Evolutionary conservation across 139 green algal genomes (phyloP).

Genomic region (Chara braunii): DNA sequence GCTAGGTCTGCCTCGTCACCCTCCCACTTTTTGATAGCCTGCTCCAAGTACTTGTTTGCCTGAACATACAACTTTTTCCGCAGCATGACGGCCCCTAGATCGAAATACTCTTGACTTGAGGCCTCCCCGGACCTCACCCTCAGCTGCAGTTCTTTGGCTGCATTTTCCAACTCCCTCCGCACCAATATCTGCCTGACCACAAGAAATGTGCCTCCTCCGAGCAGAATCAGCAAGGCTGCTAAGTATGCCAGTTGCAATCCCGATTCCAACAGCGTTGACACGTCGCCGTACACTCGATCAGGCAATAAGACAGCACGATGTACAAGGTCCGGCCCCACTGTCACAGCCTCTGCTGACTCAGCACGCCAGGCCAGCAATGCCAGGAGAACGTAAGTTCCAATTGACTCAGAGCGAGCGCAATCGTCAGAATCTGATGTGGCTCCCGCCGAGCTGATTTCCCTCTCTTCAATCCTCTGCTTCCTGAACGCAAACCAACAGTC

Average conservation of each 20-base stretch:
- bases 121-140: conserved; percentile 73
- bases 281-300: too few species aligned
- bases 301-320: too few species aligned
- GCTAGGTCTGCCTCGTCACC: conserved; percentile 84
- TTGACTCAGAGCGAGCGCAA: too few species aligned
- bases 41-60: conserved; percentile 48
- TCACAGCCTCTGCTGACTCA: too few species aligned
- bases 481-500: too few species aligned
- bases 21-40: conserved; percentile 78
- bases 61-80: conserved; percentile 95
- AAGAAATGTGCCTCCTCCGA: conserved; percentile 78
- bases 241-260: conserved; percentile 85
- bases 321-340: too few species aligned
- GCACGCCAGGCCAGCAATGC: too few species aligned
- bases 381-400: too few species aligned
- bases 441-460: too few species aligned
- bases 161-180: conserved; percentile 86
- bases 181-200: conserved; percentile 93
- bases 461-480: too few species aligned
- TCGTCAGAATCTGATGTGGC: too few species aligned
- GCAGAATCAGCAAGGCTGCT: conserved; percentile 70
- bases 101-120: conserved; percentile 88
- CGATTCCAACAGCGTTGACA: conserved; percentile 9
- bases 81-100: conserved; percentile 91
- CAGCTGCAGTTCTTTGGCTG: conserved; percentile 79